Conservation (phyloP, 257 asterid genomes). For the Plectranthus barbatus region DNA sequence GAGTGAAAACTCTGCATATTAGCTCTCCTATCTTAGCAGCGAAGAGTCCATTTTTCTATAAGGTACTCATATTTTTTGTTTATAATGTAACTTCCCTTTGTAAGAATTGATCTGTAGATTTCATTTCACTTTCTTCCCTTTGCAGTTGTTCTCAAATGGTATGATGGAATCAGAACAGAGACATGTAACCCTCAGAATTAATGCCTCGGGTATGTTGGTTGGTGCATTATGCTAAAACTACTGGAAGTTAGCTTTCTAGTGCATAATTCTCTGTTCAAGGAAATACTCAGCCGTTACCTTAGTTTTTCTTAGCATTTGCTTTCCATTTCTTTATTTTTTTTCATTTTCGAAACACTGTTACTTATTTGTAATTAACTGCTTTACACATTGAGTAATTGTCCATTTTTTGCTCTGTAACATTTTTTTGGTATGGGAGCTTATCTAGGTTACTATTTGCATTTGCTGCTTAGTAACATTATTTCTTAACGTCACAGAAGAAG, state of each 20-base stretch:
- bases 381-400: neutral
- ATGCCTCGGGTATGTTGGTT: slow-evolving; percentile 62
- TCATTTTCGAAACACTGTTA: neutral
- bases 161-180: slow-evolving; percentile 99
- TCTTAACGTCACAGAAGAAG: slow-evolving; percentile 69
- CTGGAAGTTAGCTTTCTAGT: neutral
- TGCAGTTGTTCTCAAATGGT: slow-evolving; percentile 91
- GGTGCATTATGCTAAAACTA: neutral
- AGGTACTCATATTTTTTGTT: slow-evolving; percentile 36
- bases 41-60: slow-evolving; percentile 79
- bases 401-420: neutral
- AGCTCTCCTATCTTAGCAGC: slow-evolving; percentile 95
- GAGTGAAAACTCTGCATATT: slow-evolving; percentile 67
- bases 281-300: neutral
- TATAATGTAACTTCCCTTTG: neutral
- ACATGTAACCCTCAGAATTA: slow-evolving; percentile 80
- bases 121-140: slow-evolving; percentile 1
- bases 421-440: neutral
- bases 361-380: neutral
- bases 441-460: neutral
- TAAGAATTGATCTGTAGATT: slow-evolving; percentile 11
- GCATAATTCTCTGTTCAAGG: neutral
- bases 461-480: neutral
- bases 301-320: neutral
- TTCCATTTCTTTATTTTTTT: neutral